A percentile compares a stretch with the other conserved stretches of the same genome.
Evolutionary conservation across 2,329 filamentous ascomycete species (phyloP).

Genomic region (Venturia effusa): DNA sequence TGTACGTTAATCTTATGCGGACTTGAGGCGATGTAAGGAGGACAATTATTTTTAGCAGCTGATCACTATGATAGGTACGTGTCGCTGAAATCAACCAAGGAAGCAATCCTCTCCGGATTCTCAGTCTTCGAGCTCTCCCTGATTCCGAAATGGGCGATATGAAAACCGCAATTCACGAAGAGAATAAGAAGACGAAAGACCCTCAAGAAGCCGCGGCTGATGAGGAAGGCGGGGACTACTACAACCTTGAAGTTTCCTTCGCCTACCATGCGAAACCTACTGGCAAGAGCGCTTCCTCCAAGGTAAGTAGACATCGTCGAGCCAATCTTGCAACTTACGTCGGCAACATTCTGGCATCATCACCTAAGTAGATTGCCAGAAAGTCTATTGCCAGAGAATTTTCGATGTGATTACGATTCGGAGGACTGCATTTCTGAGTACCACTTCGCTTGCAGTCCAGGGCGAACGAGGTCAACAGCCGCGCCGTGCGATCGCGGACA

Average conservation of each 20-base stretch:
- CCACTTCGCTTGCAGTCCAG: not conserved
- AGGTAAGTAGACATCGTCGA: conserved; percentile 33
- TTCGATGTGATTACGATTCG: not conserved
- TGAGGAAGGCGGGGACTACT: conserved; percentile 83
- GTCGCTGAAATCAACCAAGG: conserved; percentile 94
- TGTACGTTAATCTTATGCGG: conserved; percentile 35
- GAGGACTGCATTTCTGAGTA: not conserved
- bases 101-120: conserved; percentile 75
- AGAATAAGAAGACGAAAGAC: conserved; percentile 73
- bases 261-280: conserved; percentile 82
- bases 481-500: too few species aligned
- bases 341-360: not conserved
- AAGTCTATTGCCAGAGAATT: too few species aligned
- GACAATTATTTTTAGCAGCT: conserved; percentile 54
- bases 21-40: conserved; percentile 48
- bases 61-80: conserved; percentile 30
- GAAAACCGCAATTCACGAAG: conserved; percentile 67
- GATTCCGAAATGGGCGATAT: conserved; percentile 72
- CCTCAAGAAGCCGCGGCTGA: conserved; percentile 78
- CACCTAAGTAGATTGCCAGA: not conserved
- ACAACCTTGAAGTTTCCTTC: conserved; percentile 83
- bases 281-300: conserved; percentile 58
- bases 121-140: conserved; percentile 77
- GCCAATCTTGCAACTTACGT: not conserved
- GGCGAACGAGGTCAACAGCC: too few species aligned